These are phyloP conservation scores for Phytopythium mirpurense DNA, from an alignment of 352 stramenopile species.

Conservation along the genomic window DNA sequence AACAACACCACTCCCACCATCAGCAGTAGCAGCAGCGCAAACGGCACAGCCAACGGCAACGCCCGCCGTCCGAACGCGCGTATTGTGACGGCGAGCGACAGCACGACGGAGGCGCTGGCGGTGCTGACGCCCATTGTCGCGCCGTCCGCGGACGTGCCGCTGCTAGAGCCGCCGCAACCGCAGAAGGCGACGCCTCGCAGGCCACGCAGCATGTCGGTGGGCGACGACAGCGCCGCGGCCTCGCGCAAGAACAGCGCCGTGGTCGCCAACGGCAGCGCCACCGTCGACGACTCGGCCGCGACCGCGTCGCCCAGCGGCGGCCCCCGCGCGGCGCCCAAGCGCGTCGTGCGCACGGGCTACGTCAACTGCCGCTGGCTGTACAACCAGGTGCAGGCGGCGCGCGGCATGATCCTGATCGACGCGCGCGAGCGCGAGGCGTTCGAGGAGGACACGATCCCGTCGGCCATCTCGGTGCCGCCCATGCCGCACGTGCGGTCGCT, in stretches of 20 bases:
- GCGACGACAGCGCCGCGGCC: slow-evolving; percentile 22
- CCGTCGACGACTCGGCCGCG: slow-evolving; percentile 5
- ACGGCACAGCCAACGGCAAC: too few relatives aligned
- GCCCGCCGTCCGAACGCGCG: too few relatives aligned
- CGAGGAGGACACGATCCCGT: slow-evolving; percentile 72
- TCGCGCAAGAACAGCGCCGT: slow-evolving; percentile 5
- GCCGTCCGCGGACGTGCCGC: neutral
- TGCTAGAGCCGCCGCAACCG: neutral
- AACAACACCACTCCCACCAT: too few relatives aligned
- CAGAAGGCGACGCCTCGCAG: neutral
- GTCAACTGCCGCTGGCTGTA: slow-evolving; percentile 84
- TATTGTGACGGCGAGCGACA: too few relatives aligned
- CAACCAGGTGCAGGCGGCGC: slow-evolving; percentile 74
- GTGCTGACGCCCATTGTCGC: neutral
- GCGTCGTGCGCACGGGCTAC: slow-evolving; percentile 50
- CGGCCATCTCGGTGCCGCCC: slow-evolving; percentile 66
- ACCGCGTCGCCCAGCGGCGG: slow-evolving; percentile 8
- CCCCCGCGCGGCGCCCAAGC: slow-evolving; percentile 26
- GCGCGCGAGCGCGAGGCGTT: slow-evolving; percentile 42
- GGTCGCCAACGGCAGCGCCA: neutral
- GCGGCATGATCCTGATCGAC: slow-evolving; percentile 77
- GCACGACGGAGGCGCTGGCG: neutral
- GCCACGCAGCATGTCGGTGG: slow-evolving; percentile 26
- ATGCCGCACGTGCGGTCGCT: slow-evolving; percentile 34
- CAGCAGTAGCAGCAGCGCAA: too few relatives aligned